Evolutionary conservation across 1,284 basidiomycete species (phyloP).

Genomic region (Taiwanofungus camphoratus): DNA sequence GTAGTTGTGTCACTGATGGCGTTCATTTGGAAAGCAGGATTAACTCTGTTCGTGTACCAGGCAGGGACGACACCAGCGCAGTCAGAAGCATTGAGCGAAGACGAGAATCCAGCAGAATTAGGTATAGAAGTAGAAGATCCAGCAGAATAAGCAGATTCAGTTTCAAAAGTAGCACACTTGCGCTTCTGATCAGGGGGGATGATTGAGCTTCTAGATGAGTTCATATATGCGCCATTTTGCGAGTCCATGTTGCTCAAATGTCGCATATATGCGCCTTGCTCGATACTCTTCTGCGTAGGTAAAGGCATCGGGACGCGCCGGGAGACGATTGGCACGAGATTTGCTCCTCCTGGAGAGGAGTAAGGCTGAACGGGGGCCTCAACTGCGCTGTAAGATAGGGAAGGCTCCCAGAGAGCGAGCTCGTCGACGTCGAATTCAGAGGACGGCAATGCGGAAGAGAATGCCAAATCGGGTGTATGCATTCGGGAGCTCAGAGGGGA

Average conservation of each 20-base stretch:
- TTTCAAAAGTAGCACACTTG: slow-evolving; percentile 1
- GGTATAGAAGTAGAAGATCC: not conserved
- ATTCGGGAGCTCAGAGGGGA: not conserved
- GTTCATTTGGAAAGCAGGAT: not conserved
- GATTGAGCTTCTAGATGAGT: no score
- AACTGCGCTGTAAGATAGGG: not conserved
- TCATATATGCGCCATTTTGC: no score
- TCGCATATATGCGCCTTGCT: no score
- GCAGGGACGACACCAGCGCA: not conserved
- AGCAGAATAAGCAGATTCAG: not conserved
- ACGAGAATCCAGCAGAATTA: no score
- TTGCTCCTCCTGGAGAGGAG: no score
- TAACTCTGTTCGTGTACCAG: not conserved
- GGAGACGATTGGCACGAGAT: no score
- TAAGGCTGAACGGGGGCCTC: no score
- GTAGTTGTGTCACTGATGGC: no score
- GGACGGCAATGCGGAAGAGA: slow-evolving; percentile 1
- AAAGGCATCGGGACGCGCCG: no score
- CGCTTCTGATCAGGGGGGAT: slow-evolving; percentile 1
- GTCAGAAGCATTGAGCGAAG: not conserved
- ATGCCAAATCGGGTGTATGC: not conserved
- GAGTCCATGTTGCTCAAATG: no score
- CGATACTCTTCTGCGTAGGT: no score
- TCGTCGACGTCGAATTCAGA: slow-evolving; percentile 1
- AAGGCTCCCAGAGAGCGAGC: slow-evolving; percentile 3